Conservation (phyloP, 768 basidiomycete species). For the Hericium erinaceus region DNA sequence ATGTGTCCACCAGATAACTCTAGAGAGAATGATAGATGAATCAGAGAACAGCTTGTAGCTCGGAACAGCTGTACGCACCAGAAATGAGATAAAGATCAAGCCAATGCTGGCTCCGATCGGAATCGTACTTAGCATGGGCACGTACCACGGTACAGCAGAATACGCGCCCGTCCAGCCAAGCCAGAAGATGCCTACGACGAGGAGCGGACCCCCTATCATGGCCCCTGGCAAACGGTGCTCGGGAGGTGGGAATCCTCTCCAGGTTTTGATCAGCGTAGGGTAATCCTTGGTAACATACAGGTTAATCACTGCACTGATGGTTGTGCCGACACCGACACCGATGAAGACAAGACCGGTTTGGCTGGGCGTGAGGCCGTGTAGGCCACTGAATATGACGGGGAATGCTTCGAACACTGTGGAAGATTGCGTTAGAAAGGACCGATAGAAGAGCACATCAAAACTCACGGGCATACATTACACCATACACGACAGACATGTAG, state of each 20-base stretch:
- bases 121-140: constrained; percentile 3
- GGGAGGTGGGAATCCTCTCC: constrained; percentile 6
- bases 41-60: background rate
- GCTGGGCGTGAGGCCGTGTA: background rate
- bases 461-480: constrained; percentile 8
- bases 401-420: constrained; percentile 4
- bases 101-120: background rate
- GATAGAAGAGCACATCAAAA: background rate
- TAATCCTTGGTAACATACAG: background rate
- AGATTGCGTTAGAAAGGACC: background rate
- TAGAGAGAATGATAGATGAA: background rate
- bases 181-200: constrained; percentile 2
- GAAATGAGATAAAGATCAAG: constrained; percentile 3
- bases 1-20: constrained; percentile 8
- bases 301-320: background rate
- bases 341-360: constrained; percentile 4
- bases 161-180: constrained; percentile 8
- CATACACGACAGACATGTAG: constrained; percentile 10
- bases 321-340: constrained; percentile 3
- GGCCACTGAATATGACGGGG: constrained; percentile 3
- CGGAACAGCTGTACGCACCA: background rate
- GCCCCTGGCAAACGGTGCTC: constrained; percentile 1
- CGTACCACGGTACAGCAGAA: constrained; percentile 4
- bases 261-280: background rate
- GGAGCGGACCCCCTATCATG: background rate